A percentile compares a stretch with the other conserved stretches of the same genome.
Conservation (phyloP, 768 basidiomycete genomes). For the Leucocoprinus birnbaumii region DNA sequence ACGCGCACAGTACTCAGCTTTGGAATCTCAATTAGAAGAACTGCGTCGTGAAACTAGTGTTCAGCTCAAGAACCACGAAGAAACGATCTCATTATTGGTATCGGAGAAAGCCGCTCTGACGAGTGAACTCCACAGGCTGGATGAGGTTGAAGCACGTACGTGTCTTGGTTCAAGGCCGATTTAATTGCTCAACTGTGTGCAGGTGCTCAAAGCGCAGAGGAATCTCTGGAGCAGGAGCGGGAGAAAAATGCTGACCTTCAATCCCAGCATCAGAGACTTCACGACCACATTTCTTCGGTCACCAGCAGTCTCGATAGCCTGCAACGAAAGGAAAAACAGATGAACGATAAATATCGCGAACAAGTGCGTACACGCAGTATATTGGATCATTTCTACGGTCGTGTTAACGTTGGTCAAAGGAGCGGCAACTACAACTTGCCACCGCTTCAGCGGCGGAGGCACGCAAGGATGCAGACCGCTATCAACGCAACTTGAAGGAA, state of each 20-base stretch:
- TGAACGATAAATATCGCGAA: constrained; percentile 51
- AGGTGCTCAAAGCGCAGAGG: constrained; percentile 46
- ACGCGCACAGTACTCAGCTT: not conserved
- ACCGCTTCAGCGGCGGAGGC: constrained; percentile 51
- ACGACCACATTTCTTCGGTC: constrained; percentile 34
- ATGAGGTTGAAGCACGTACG: constrained; percentile 60
- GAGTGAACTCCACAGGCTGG: constrained; percentile 55
- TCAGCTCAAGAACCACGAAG: constrained; percentile 54
- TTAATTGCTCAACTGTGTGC: constrained; percentile 6
- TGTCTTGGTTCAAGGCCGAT: constrained; percentile 2
- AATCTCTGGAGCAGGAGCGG: constrained; percentile 39
- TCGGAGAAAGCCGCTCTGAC: constrained; percentile 64
- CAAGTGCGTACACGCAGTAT: constrained; percentile 34
- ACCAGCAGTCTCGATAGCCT: constrained; percentile 37
- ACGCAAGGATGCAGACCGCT: constrained; percentile 49
- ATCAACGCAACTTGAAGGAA: constrained; percentile 60
- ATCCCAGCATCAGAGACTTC: constrained; percentile 39
- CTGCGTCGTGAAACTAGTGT: constrained; percentile 23
- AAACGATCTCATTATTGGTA: constrained; percentile 76
- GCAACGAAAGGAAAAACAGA: constrained; percentile 50
- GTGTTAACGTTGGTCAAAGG: constrained; percentile 38
- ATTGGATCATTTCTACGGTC: not conserved
- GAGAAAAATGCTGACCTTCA: constrained; percentile 35
- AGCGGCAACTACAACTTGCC: constrained; percentile 72
- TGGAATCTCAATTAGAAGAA: constrained; percentile 1